Base-by-base conservation (phyloP, 345 rosid species). In the Populus simonii region DNA sequence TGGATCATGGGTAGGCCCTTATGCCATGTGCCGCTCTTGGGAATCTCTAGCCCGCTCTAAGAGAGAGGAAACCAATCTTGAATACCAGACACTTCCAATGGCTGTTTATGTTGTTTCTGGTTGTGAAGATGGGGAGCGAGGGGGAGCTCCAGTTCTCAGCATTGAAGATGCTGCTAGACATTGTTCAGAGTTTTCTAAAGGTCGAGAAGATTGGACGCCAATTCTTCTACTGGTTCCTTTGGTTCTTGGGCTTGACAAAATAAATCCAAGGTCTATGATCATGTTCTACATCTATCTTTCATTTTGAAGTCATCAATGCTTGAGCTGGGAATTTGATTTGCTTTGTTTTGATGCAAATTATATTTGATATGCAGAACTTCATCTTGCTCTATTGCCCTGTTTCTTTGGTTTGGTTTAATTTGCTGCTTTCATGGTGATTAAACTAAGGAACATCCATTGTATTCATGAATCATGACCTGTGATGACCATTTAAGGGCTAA, bases 1-100 rank as follows among this genome's bases (percentile, higher is more conserved):
- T 81, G 99, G 99, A 73, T 93, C 98, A 84, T 96, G 99, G 99
- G 89, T 96, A 49, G 98, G 99, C 55, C 99, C 99, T 53, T 96
- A 96, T 81, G 97, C 99, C 35, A 85, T 88, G 75, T 96, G 99
- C 80, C 94, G 96, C 59, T 80, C 98, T 2, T 93, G 97, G 94
- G 97, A 92, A 81, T 82, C 87, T 65, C 89, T 96, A 77, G 85
- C 81, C 18, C 91, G 89, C 80, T 68, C 75, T 75, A 85, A 79
- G 85, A 84, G 86, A 81, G 89, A 83, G 79, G 87, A 86, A 76
- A 78, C 74, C 74, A 83, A 77, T 78, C 76, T 74, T 73, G 80
- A 76, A 43, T 71, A 71, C 62, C 84, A 75, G 17, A 59, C 80
- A 41, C 90, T 93, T 87, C 93, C 98, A 5, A 91, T 96, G 93